Evolutionary conservation across 2,329 filamentous ascomycete genomes (phyloP), one percentile per base, ranked within the genome.

Genomic region (Penicillium sp.): DNA sequence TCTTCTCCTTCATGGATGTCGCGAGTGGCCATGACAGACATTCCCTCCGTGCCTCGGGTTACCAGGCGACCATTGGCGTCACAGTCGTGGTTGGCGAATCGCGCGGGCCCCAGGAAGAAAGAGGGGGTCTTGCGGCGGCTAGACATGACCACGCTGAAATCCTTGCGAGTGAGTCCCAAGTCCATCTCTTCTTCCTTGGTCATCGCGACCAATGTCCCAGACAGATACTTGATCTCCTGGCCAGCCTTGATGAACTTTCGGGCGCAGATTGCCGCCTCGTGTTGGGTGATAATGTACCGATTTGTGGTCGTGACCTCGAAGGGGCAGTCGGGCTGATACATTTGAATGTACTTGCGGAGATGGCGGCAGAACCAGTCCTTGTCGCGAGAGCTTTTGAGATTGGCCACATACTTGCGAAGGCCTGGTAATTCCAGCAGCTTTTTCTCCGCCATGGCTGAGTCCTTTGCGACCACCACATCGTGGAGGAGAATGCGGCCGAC

Each of bases 21-120:
- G 56, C 84, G 82, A 32, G 83, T 82, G 3, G 93, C 89, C 43
- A 95, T 82, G 48, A 98, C 90, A 63, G 94, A 87, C 73, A 98
- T 96, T 33, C 89, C 89, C 49, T 90, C 84, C 48, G 85, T 82
- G 39, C 90, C 88, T 33, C 83, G 86, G 33, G 89, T 96, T 58
- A 88, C 85, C 39, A 98, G 79, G 63, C 84, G 82, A 7, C 90
- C 90, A 72, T 97, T 98, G 29, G 93, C 89, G 57, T 86, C 80
- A 71, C 93, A 98, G 68, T 98, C 93, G 70, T 98, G 93, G 65
- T 98, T 98, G 26, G 93, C 90, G 67, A 98, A 97, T 43, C 93
- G 84, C 32, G 93, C 93, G 6, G 93, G 94, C 0, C 93, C 93
- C 65, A 98, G 84, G 65, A 98, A 97, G 37, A 98, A 75, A 44